phyloP scores from a whole-genome alignment of 2,329 filamentous ascomycete genomes.

The Hysterium pulicare region DNA sequence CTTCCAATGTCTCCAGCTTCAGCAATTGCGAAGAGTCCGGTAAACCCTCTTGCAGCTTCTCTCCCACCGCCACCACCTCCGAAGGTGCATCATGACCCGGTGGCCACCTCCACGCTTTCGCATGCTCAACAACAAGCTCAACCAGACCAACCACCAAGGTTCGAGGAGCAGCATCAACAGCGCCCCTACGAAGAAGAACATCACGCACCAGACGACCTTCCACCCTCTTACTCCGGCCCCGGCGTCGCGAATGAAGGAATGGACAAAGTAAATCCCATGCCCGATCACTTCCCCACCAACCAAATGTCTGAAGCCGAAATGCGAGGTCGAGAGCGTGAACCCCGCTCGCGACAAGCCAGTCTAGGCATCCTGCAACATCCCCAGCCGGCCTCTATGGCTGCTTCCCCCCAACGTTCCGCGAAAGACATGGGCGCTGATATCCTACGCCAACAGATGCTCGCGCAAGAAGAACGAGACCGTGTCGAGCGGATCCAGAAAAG shows the following conservation, averaged over 20 bases:
- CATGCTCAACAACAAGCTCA: slow-evolving; percentile 5
- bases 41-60: slow-evolving; percentile 17
- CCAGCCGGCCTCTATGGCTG: slow-evolving; percentile 38
- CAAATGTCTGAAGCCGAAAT: slow-evolving; percentile 19
- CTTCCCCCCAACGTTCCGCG: slow-evolving; percentile 33
- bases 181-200: slow-evolving; percentile 15
- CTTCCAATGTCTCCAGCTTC: slow-evolving; percentile 24
- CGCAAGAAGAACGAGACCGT: slow-evolving; percentile 31
- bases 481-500: slow-evolving; percentile 28
- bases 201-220: slow-evolving; percentile 26
- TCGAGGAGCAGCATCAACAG: slow-evolving; percentile 2
- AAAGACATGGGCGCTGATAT: slow-evolving; percentile 37
- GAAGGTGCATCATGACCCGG: slow-evolving; percentile 12
- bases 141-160: not conserved
- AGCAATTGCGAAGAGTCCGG: slow-evolving; percentile 15
- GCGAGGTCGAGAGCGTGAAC: slow-evolving; percentile 16
- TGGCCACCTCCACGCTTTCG: slow-evolving; percentile 2
- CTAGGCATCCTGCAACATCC: slow-evolving; percentile 35
- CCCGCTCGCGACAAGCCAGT: slow-evolving; percentile 29
- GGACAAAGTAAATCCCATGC: slow-evolving; percentile 16
- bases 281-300: slow-evolving; percentile 23
- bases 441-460: slow-evolving; percentile 30
- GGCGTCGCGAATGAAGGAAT: slow-evolving; percentile 27
- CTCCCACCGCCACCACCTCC: slow-evolving; percentile 21
- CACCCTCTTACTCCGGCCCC: slow-evolving; percentile 32